These are phyloP conservation scores for Leptographium procerum DNA, from an alignment of 2,329 filamentous ascomycete species.

Conservation along the genomic window DNA sequence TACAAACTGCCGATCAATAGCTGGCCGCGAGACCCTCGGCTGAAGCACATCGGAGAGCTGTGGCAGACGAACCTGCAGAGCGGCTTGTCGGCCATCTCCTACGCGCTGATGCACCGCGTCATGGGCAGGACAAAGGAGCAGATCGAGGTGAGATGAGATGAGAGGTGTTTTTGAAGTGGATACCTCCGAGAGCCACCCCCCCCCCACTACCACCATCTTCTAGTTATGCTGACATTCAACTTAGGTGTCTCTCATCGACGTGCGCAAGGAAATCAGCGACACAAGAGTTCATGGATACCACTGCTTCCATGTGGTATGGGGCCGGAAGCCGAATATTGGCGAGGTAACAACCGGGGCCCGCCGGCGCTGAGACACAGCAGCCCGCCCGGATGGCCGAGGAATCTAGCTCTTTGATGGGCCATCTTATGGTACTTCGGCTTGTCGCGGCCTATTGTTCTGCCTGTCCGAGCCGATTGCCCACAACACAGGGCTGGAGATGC, in stretches of 20 bases:
- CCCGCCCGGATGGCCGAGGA: too few relatives aligned
- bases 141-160: slow-evolving; percentile 35
- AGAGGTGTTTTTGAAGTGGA: too few relatives aligned
- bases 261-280: slow-evolving; percentile 35
- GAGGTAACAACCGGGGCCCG: not conserved
- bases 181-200: too few relatives aligned
- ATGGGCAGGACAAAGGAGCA: slow-evolving; percentile 30
- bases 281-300: slow-evolving; percentile 36
- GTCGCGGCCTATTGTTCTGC: too few relatives aligned
- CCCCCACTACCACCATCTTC: too few relatives aligned
- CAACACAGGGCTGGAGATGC: too few relatives aligned
- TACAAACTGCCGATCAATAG: slow-evolving; percentile 22
- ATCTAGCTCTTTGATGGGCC: too few relatives aligned
- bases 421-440: too few relatives aligned
- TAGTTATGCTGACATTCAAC: not conserved
- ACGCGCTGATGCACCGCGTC: slow-evolving; percentile 21
- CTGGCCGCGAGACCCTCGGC: slow-evolving; percentile 19
- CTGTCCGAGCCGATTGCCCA: too few relatives aligned
- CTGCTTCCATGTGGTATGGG: slow-evolving; percentile 37
- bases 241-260: slow-evolving; percentile 16
- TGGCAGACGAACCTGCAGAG: slow-evolving; percentile 18
- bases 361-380: not conserved
- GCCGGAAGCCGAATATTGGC: slow-evolving; percentile 30
- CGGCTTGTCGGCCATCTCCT: slow-evolving; percentile 21
- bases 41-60: slow-evolving; percentile 21